These are phyloP conservation scores for Cladorrhinum sp. DNA, from an alignment of 2,329 filamentous ascomycete genomes.

Conservation along the genomic window DNA sequence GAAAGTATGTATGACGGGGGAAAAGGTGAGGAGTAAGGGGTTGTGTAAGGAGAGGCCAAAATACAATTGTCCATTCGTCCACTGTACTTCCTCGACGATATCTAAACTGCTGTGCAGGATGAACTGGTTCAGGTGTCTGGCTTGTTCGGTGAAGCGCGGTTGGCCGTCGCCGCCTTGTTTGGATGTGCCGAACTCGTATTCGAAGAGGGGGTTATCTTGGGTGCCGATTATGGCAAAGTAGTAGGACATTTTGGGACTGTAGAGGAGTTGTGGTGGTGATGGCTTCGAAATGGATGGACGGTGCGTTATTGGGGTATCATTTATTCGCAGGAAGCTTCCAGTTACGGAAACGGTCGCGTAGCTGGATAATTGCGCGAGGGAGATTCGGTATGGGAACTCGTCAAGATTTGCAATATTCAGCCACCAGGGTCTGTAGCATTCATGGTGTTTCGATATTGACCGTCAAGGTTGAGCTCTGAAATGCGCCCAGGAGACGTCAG, in stretches of 20 bases:
- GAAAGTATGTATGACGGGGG: no score
- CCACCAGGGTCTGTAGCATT: constrained; percentile 4
- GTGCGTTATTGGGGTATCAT: constrained; percentile 23
- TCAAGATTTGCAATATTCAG: not conserved
- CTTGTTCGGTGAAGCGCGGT: constrained; percentile 81
- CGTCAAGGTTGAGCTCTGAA: not conserved
- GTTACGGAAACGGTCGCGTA: no score
- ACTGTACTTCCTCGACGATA: constrained; percentile 94
- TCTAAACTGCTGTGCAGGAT: constrained; percentile 92
- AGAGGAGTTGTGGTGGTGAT: not conserved
- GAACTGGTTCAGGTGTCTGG: constrained; percentile 94
- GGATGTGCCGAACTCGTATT: constrained; percentile 94
- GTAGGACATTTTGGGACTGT: constrained; percentile 92
- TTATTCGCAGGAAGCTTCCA: constrained; percentile 27
- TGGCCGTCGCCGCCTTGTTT: constrained; percentile 93
- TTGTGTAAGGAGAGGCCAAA: no score
- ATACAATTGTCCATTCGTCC: constrained; percentile 81
- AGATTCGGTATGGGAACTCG: constrained; percentile 1
- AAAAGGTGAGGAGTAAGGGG: not conserved
- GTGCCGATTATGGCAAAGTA: constrained; percentile 97
- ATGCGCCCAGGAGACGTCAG: not conserved
- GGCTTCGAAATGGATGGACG: not conserved
- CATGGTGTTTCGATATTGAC: not conserved
- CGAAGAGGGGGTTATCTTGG: constrained; percentile 93
- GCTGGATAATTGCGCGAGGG: no score